phyloP scores from a whole-genome alignment of 176 grass and related monocot genomes.

The Raddia guianensis region DNA sequence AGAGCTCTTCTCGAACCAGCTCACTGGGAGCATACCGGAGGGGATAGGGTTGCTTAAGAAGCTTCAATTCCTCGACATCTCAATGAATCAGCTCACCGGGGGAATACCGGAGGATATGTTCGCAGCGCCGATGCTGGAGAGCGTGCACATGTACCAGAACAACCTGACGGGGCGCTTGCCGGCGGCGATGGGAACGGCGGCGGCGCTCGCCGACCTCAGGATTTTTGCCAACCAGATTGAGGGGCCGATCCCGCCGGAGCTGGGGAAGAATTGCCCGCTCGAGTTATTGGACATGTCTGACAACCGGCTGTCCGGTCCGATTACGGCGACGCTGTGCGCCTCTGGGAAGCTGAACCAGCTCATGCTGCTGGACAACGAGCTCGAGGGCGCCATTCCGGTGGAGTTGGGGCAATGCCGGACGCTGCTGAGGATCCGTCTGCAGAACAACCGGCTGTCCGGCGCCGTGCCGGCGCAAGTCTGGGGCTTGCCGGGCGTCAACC shows the following conservation, averaged over 20 bases:
- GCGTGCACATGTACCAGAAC: constrained; percentile 73
- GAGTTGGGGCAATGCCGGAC: constrained; percentile 62
- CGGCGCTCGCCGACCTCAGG: constrained; percentile 59
- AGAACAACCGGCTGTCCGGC: constrained; percentile 63
- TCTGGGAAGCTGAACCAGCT: constrained; percentile 56
- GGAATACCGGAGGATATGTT: constrained; percentile 72
- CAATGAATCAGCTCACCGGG: constrained; percentile 65
- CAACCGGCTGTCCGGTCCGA: constrained; percentile 67
- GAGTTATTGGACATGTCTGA: constrained; percentile 58
- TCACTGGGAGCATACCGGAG: constrained; percentile 63
- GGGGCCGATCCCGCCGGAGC: constrained; percentile 59
- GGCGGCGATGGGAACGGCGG: constrained; percentile 31
- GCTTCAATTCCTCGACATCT: constrained; percentile 63
- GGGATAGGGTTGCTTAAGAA: constrained; percentile 59
- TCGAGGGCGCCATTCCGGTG: constrained; percentile 62
- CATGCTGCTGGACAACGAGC: constrained; percentile 66
- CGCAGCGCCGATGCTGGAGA: constrained; percentile 51
- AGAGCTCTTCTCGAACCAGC: constrained; percentile 70
- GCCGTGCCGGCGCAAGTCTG: constrained; percentile 61
- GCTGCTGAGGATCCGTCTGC: constrained; percentile 59
- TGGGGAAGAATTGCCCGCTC: constrained; percentile 72
- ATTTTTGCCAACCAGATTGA: constrained; percentile 66
- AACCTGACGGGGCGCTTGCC: constrained; percentile 59
- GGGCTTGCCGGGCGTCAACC: constrained; percentile 58
- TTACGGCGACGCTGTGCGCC: constrained; percentile 62